A percentile compares a stretch with the other conserved stretches of the same genome.
These are phyloP conservation scores for Venturia aucupariae DNA, from an alignment of 2,329 filamentous ascomycete species.

Conservation along the genomic window DNA sequence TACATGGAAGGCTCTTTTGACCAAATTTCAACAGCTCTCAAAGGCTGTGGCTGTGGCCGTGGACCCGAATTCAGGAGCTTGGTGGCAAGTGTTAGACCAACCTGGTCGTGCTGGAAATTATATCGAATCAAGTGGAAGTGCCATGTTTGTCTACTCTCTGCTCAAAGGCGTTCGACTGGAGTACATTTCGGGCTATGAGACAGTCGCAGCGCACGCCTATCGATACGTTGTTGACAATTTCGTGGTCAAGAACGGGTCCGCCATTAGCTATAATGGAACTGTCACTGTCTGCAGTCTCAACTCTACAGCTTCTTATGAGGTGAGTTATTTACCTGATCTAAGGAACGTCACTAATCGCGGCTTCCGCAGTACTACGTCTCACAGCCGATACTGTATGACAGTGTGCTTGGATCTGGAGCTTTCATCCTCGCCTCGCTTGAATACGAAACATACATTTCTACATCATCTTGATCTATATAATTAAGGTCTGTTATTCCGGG, in stretches of 20 bases:
- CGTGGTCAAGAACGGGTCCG: conserved; percentile 20
- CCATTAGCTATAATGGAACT: conserved; percentile 26
- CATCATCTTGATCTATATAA: background rate
- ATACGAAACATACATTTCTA: conserved; percentile 12
- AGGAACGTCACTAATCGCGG: background rate
- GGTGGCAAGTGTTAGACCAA: conserved; percentile 49
- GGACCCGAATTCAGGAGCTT: conserved; percentile 37
- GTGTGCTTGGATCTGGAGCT: conserved; percentile 19
- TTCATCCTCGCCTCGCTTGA: conserved; percentile 23
- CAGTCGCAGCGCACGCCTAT: conserved; percentile 31
- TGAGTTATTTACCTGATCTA: conserved; percentile 15
- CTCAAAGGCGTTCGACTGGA: conserved; percentile 38
- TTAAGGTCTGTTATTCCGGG: too few species aligned
- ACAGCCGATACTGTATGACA: conserved; percentile 26
- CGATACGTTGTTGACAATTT: conserved; percentile 20
- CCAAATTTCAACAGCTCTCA: conserved; percentile 25
- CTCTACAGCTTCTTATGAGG: conserved; percentile 18
- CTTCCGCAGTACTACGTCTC: conserved; percentile 34
- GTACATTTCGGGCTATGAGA: conserved; percentile 22
- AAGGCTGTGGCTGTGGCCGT: conserved; percentile 29
- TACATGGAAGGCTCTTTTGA: conserved; percentile 8
- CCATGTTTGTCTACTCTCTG: conserved; percentile 48
- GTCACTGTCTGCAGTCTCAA: conserved; percentile 21
- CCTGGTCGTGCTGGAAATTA: conserved; percentile 45
- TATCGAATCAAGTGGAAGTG: conserved; percentile 49